Percentiles rank a stretch among this genome's conserved stretches.
Conservation (phyloP, 805 yeast species). For the Candida nitratophila region DNA sequence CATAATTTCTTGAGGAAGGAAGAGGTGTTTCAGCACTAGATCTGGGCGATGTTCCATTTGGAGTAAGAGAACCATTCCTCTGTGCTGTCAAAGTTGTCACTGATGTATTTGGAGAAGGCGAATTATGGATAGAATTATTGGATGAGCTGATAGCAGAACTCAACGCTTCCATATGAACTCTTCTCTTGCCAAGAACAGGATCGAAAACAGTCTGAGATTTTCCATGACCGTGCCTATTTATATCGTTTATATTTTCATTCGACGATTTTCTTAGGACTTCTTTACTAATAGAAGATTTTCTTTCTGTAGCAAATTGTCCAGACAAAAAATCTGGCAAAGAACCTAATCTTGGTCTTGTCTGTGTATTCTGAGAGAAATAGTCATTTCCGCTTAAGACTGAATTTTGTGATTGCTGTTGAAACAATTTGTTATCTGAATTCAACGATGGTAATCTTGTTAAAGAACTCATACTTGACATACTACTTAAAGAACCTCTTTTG, state of each 20-base stretch:
- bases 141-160: background rate
- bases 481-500: background rate
- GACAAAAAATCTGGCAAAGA: conserved; percentile 1
- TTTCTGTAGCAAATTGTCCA: background rate
- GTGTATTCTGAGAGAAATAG: background rate
- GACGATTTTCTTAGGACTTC: background rate
- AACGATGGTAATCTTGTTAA: background rate
- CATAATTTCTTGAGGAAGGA: too few species aligned
- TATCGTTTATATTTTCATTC: background rate
- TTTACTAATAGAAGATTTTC: background rate
- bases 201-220: background rate
- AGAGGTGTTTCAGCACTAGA: background rate
- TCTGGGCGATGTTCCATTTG: background rate
- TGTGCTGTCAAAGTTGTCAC: background rate
- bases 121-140: background rate
- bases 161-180: background rate
- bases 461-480: background rate
- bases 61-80: background rate
- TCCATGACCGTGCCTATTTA: too few species aligned
- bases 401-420: background rate
- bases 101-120: background rate
- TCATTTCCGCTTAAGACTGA: background rate
- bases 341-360: background rate
- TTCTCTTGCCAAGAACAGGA: background rate
- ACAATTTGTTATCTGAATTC: background rate